Conservation (phyloP, 2,329 filamentous ascomycete genomes). For the Venturia carpophila region DNA sequence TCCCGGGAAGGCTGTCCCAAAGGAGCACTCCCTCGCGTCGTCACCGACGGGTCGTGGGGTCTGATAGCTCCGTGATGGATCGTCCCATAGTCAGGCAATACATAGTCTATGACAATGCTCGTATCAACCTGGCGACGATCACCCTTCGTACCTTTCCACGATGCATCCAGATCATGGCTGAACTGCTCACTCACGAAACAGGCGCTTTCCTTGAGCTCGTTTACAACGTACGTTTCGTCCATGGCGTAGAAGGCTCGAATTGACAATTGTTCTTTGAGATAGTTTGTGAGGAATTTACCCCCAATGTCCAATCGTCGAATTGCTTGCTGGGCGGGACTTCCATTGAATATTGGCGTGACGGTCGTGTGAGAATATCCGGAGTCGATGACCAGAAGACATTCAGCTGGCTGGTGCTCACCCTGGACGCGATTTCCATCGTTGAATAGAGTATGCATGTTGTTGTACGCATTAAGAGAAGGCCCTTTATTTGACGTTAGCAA, state of each 20-base stretch:
- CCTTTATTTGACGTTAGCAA: slow-evolving; percentile 38
- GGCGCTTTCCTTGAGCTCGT: slow-evolving; percentile 87
- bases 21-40: slow-evolving; percentile 20
- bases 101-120: slow-evolving; percentile 75
- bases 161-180: slow-evolving; percentile 64
- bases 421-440: neutral
- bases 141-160: slow-evolving; percentile 69
- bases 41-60: slow-evolving; percentile 54
- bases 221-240: slow-evolving; percentile 86
- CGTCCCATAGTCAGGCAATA: slow-evolving; percentile 71
- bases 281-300: slow-evolving; percentile 88
- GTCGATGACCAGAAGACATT: slow-evolving; percentile 83
- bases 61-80: slow-evolving; percentile 60
- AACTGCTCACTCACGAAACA: slow-evolving; percentile 81
- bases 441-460: slow-evolving; percentile 64
- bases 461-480: slow-evolving; percentile 71
- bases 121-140: slow-evolving; percentile 42
- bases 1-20: slow-evolving; percentile 48
- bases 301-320: slow-evolving; percentile 82
- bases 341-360: slow-evolving; percentile 75
- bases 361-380: slow-evolving; percentile 91
- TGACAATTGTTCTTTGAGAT: slow-evolving; percentile 81
- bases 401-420: slow-evolving; percentile 45
- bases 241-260: slow-evolving; percentile 92
- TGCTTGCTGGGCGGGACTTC: slow-evolving; percentile 70